Conservation (phyloP, 306 rosid species). For the Castanospermum australe region DNA sequence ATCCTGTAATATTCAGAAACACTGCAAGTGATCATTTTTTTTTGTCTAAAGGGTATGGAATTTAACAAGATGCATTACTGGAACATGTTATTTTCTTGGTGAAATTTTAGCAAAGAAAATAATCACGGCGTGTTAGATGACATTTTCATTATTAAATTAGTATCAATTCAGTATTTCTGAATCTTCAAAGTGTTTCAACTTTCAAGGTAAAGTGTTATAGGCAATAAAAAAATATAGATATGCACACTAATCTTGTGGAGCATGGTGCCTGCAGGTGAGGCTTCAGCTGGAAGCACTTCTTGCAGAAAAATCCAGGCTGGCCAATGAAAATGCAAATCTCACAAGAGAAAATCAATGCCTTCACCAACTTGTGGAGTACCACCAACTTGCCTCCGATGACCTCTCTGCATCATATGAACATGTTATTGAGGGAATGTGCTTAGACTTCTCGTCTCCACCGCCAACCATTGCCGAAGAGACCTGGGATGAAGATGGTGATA, state of each 20-base stretch:
- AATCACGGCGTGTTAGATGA: too few relatives aligned
- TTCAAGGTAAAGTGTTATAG: too few relatives aligned
- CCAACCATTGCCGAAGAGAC: constrained; percentile 46
- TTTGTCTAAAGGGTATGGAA: too few relatives aligned
- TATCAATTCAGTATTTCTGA: too few relatives aligned
- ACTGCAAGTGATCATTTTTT: too few relatives aligned
- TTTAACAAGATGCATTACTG: too few relatives aligned
- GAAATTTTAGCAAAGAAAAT: too few relatives aligned
- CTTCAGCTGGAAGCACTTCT: constrained; percentile 95
- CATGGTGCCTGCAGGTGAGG: constrained; percentile 60
- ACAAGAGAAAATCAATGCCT: constrained; percentile 92
- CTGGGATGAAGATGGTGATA: too few relatives aligned
- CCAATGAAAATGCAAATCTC: constrained; percentile 83
- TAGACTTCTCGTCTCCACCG: constrained; percentile 86
- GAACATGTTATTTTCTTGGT: too few relatives aligned
- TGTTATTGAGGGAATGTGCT: constrained; percentile 68
- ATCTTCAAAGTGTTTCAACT: too few relatives aligned
- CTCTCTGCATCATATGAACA: constrained; percentile 69
- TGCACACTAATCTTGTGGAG: not conserved
- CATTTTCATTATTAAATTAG: too few relatives aligned
- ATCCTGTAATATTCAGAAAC: too few relatives aligned
- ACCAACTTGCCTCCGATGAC: constrained; percentile 81
- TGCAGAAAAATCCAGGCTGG: constrained; percentile 88
- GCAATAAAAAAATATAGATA: not conserved
- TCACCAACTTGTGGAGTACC: constrained; percentile 92